Evolutionary conservation across 2,329 filamentous ascomycete species (phyloP), one percentile per base, ranked within the genome.

Genomic region (Clonostachys sp.): DNA sequence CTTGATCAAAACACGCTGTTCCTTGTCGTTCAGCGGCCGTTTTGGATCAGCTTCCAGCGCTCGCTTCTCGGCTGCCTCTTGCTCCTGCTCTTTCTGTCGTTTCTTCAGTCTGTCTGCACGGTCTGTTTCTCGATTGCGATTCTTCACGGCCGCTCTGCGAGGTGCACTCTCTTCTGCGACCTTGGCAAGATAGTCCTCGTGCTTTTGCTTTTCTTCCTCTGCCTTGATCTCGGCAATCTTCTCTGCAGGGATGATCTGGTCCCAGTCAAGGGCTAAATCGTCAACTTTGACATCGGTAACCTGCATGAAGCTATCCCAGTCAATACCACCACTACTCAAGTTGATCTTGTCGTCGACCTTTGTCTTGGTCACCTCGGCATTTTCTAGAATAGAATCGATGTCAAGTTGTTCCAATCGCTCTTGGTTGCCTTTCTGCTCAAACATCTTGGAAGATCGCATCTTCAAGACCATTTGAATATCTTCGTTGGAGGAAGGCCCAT

Each of bases 271-370:
- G 54, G 74, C 71, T 44, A 82, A 72, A 45, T 83, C 79, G 50
- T 97, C 89, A 20, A 97, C 88, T 69, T 97, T 97, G 66, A 97
- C 92, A 65, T 99, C 94, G 2, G 94, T 96, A 60, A 96, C 95
- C 61, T 97, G 91, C 72, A 99, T 84, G 66, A 97, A 99, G 52
- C 96, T 95, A 62, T 96, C 92, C 71, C 94, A 83, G 56, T 83
- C 80, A 44, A 83, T 83, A 47, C 80, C 94, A 60, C 94, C 95
- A 60, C 92, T 94, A 49, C 91, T 95, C 41, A 95, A 88, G 49
- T 83, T 83, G 62, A 97, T 90, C 62, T 91, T 90, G 65, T 96
- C 90, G 18, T 92, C 88, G 47, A 96, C 88, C 66, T 96, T 91
- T 0, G 94, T 97, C 72, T 95, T 92, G 58, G 96, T 95, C 57